A percentile compares a stretch with the other conserved stretches of the same genome.
These are phyloP conservation scores for Rubroboletus satanas DNA, from an alignment of 768 basidiomycete genomes.

Conservation along the genomic window DNA sequence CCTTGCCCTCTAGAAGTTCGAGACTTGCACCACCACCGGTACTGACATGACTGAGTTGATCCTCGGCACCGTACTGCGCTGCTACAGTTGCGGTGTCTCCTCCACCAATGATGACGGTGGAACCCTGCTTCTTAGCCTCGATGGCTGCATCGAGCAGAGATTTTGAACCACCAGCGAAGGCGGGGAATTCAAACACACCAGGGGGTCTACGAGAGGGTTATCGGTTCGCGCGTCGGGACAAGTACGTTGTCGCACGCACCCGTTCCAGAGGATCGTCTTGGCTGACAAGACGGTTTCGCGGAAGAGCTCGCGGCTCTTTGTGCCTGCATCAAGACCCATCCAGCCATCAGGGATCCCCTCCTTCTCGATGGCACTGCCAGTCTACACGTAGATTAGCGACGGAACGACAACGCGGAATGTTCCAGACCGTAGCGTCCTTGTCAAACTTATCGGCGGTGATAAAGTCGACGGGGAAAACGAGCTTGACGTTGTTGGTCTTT, in stretches of 20 bases:
- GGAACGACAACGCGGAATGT: background rate
- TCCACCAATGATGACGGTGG: constrained; percentile 93
- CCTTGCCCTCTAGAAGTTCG: constrained; percentile 98
- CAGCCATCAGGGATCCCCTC: constrained; percentile 89
- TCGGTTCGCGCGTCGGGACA: background rate
- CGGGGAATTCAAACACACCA: constrained; percentile 96
- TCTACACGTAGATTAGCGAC: constrained; percentile 39
- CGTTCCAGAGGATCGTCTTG: constrained; percentile 98
- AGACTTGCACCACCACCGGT: constrained; percentile 94
- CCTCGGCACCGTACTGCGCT: constrained; percentile 80
- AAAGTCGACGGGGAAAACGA: constrained; percentile 95
- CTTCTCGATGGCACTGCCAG: constrained; percentile 68
- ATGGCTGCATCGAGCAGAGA: constrained; percentile 80
- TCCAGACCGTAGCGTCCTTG: constrained; percentile 76
- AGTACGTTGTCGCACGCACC: constrained; percentile 42
- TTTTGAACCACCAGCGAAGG: constrained; percentile 83
- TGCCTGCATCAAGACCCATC: constrained; percentile 94
- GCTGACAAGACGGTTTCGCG: constrained; percentile 74
- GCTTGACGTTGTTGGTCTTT: constrained; percentile 83
- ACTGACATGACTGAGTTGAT: constrained; percentile 91
- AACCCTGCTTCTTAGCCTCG: constrained; percentile 80
- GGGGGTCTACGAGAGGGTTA: constrained; percentile 61
- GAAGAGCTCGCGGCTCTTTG: constrained; percentile 78
- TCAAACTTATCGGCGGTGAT: constrained; percentile 93
- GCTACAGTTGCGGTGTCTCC: constrained; percentile 96